phyloP scores from a whole-genome alignment of 257 asterid species.

The Solanum ahanhuiri region DNA sequence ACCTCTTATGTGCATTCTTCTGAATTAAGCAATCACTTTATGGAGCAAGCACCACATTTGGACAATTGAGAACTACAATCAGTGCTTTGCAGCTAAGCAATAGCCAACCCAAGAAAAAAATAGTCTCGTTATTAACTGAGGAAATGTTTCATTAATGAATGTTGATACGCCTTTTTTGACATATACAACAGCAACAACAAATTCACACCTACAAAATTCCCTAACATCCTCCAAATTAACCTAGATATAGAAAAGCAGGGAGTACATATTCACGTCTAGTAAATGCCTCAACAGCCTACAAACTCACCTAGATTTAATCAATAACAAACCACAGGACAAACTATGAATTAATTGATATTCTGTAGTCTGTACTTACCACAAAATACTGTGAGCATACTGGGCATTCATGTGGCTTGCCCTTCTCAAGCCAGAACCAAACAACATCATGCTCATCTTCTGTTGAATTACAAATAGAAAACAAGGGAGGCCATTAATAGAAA shows the following conservation, averaged over 20 bases:
- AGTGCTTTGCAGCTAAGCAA: not conserved
- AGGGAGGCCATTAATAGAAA: not conserved
- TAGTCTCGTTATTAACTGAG: not conserved
- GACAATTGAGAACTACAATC: not conserved
- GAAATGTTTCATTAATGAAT: not conserved
- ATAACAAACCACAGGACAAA: not conserved
- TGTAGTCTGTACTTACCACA: constrained; percentile 59
- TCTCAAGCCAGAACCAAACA: constrained; percentile 99
- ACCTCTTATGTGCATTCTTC: not conserved
- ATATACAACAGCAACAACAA: not conserved
- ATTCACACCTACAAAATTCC: not conserved
- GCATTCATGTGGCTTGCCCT: constrained; percentile 90
- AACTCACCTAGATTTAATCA: not conserved
- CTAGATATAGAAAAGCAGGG: not conserved
- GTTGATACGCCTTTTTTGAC: not conserved
- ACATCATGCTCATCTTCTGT: constrained; percentile 98
- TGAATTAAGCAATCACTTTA: not conserved
- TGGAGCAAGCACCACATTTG: not conserved
- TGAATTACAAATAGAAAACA: not conserved
- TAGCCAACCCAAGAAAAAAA: not conserved
- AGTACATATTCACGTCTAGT: not conserved
- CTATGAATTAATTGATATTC: not conserved
- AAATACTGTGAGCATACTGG: constrained; percentile 94
- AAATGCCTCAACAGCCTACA: not conserved
- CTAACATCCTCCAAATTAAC: not conserved